Percentiles rank a stretch among this genome's conserved stretches.
Evolutionary conservation across 208 protist genomes (phyloP).

Genomic region (Kentomonas sorsogonicus): DNA sequence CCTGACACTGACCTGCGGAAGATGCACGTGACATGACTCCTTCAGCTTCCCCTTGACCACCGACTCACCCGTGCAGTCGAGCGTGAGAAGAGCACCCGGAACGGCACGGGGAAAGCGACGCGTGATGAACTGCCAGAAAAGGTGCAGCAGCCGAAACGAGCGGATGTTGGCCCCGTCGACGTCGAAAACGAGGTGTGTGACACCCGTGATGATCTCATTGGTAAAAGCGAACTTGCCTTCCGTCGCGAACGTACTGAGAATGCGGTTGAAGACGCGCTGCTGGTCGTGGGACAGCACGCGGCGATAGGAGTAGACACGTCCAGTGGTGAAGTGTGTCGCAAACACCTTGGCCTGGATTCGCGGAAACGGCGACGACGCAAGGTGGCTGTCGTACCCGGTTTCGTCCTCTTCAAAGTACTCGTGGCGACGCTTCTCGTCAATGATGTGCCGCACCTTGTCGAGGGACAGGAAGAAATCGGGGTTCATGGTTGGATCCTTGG

Average conservation of each 20-base stretch:
- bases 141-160: constrained; percentile 24
- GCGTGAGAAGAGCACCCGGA: constrained; percentile 28
- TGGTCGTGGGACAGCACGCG: constrained; percentile 29
- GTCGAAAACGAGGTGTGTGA: constrained; percentile 49
- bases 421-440: background rate
- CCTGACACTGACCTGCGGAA: constrained; percentile 41
- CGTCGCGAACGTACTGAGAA: constrained; percentile 30
- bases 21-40: constrained; percentile 63
- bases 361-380: constrained; percentile 25
- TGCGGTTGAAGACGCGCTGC: constrained; percentile 38
- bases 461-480: too few relatives aligned
- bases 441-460: too few relatives aligned
- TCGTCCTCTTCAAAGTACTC: background rate
- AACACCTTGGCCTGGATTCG: constrained; percentile 57
- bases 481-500: too few relatives aligned
- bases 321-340: constrained; percentile 64
- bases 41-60: constrained; percentile 35
- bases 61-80: constrained; percentile 46
- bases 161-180: constrained; percentile 39
- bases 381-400: constrained; percentile 14
- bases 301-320: constrained; percentile 46
- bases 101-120: constrained; percentile 18
- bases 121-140: constrained; percentile 45
- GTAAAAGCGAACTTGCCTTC: constrained; percentile 33
- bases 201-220: constrained; percentile 54